Base-by-base conservation (phyloP, 1,284 basidiomycete genomes). In the Porogramme epimiltina region DNA sequence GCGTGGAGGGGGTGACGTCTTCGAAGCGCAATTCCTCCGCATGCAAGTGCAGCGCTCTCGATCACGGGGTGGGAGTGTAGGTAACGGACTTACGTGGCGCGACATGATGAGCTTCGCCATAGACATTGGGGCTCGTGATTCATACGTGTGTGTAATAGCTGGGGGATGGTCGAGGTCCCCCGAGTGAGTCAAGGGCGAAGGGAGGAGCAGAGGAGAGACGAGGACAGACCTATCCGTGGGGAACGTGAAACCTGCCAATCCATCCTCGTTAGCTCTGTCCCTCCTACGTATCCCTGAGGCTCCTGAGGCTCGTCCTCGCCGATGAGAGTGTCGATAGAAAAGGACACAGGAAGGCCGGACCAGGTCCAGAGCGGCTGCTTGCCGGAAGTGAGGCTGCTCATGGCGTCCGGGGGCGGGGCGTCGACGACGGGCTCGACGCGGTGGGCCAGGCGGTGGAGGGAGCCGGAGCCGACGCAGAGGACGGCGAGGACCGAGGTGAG, bases 31-130 rank as follows among this genome's bases (percentile, higher is more conserved):
- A 18, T 16, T n/a, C n/a, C n/a, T n/a, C n/a, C n/a, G n/a, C n/a
- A n/a, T n/a, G 34, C 34, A 9, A 13, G 34, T 9, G 9, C 34
- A 37, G n/a, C 34, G 28, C 34, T 5, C 34, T 37, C 34, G 34
- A 16, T 18, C 34, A 37, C 34, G 34, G 34, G 34, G 10, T 37
- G 34, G 34, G n/a, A 9, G 28, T 31, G 28, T 31, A 37, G 34
- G n/a, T 18, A 18, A 37, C 28, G 42, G 54, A 66, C 67, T 56
- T 62, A 70, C 69, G 58, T 70, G 69, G 62, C 68, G 62, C 42
- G 66, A 65, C 66, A 70, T 70, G 51, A 70, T 70, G 48, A 70
- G 59, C 53, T 70, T 70, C 28, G 69, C 69, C 69, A 70, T 70
- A 36, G 69, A 70, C 56, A 68, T 53, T 40, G 69, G 69, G 22